These are phyloP conservation scores for Pyrenochaeta sp. DNA, from an alignment of 2,329 filamentous ascomycete species.

Conservation along the genomic window DNA sequence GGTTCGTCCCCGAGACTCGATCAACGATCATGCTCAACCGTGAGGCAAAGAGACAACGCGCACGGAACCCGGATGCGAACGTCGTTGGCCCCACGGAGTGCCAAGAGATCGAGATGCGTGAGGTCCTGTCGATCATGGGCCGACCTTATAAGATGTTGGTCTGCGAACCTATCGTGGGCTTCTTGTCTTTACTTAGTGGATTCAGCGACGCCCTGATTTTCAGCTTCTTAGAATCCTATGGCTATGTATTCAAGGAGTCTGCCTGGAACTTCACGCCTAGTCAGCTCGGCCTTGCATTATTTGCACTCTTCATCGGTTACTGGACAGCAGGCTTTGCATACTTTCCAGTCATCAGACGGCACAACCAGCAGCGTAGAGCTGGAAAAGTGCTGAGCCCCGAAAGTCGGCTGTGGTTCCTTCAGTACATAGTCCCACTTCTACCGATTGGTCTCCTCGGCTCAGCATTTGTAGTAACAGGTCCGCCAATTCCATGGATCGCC, in stretches of 20 bases:
- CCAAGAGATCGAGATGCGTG: slow-evolving; percentile 20
- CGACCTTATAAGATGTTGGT: slow-evolving; percentile 78
- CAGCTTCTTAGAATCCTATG: slow-evolving; percentile 77
- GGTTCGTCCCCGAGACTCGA: slow-evolving; percentile 78
- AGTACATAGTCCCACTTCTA: slow-evolving; percentile 68
- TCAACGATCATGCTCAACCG: slow-evolving; percentile 78
- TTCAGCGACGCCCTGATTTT: slow-evolving; percentile 81
- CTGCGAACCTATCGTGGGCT: slow-evolving; percentile 76
- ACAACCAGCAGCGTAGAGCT: slow-evolving; percentile 56
- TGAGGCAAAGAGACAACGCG: slow-evolving; percentile 76
- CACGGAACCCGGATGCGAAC: slow-evolving; percentile 54
- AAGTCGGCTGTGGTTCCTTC: slow-evolving; percentile 70
- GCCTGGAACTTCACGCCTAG: slow-evolving; percentile 68
- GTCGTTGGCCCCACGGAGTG: slow-evolving; percentile 76
- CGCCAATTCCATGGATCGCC: slow-evolving; percentile 71
- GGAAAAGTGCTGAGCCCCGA: slow-evolving; percentile 66
- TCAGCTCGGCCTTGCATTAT: slow-evolving; percentile 64
- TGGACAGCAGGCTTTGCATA: slow-evolving; percentile 68
- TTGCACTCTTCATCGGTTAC: slow-evolving; percentile 72
- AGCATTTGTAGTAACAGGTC: slow-evolving; percentile 65
- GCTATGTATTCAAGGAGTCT: slow-evolving; percentile 68
- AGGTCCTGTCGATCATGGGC: slow-evolving; percentile 61
- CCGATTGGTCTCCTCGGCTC: slow-evolving; percentile 75
- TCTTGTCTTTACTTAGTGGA: slow-evolving; percentile 74
- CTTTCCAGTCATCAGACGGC: slow-evolving; percentile 58